These are phyloP conservation scores for Fusarium domesticum DNA, from an alignment of 2,329 filamentous ascomycete species.

Conservation along the genomic window DNA sequence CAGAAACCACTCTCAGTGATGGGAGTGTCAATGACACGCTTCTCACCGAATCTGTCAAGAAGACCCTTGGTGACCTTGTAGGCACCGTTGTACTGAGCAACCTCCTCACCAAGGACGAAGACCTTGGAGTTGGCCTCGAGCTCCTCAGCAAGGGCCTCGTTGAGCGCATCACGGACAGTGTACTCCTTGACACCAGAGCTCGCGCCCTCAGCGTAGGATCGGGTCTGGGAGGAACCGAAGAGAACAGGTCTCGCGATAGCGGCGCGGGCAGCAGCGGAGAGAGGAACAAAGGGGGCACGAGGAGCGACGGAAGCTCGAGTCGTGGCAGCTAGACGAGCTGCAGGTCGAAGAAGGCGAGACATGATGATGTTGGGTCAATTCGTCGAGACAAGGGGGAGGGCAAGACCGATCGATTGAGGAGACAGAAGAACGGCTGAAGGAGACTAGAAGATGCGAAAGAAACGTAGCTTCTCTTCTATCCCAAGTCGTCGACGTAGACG, in stretches of 20 bases:
- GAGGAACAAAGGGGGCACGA: constrained; percentile 36
- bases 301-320: constrained; percentile 38
- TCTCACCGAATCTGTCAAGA: constrained; percentile 93
- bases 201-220: constrained; percentile 54
- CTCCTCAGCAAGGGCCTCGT: constrained; percentile 97
- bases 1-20: constrained; percentile 97
- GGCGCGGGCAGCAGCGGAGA: constrained; percentile 39
- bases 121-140: constrained; percentile 92
- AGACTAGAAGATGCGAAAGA: constrained; percentile 22
- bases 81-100: constrained; percentile 99
- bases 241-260: constrained; percentile 38
- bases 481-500: constrained; percentile 27
- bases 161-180: constrained; percentile 94
- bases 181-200: constrained; percentile 73
- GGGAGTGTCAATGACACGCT: constrained; percentile 95
- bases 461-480: constrained; percentile 23
- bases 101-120: constrained; percentile 95
- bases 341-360: constrained; percentile 52
- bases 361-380: constrained; percentile 36
- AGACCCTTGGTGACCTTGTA: constrained; percentile 99
- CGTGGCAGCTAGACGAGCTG: constrained; percentile 47
- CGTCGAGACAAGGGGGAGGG: constrained; percentile 18
- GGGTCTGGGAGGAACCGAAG: constrained; percentile 44
- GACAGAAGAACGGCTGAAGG: constrained; percentile 12
- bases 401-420: constrained; percentile 11